Conservation (phyloP, 2,329 filamentous ascomycete species). For the Calonectria pauciramosa region DNA sequence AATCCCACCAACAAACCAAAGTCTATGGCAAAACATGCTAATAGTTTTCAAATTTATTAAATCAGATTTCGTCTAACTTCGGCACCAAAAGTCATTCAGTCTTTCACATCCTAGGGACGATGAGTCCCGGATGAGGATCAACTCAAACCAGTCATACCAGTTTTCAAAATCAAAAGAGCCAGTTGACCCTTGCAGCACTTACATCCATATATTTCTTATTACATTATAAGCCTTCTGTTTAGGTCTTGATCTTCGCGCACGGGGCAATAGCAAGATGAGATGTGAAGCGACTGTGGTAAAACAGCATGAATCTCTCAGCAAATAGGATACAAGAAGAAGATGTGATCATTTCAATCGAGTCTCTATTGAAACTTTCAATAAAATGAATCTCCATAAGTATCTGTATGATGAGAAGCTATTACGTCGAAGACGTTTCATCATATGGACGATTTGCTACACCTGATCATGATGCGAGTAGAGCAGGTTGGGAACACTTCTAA, state of each 20-base stretch:
- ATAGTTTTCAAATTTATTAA: neutral
- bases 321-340: neutral
- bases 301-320: neutral
- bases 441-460: too few species aligned
- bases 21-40: neutral
- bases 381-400: neutral
- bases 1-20: too few species aligned
- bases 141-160: neutral
- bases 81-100: neutral
- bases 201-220: neutral
- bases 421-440: too few species aligned
- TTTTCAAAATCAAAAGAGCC: neutral
- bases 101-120: neutral
- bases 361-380: rapidly evolving
- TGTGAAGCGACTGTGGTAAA: neutral
- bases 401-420: too few species aligned
- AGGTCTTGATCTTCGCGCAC: neutral
- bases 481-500: neutral
- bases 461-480: neutral
- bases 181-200: too few species aligned
- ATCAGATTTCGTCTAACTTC: rapidly evolving
- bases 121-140: neutral
- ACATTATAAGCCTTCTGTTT: rapidly evolving
- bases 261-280: neutral
- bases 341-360: neutral